Evolutionary conservation across 2,329 filamentous ascomycete genomes (phyloP).

Genomic region (Pestalotiopsis sp.): DNA sequence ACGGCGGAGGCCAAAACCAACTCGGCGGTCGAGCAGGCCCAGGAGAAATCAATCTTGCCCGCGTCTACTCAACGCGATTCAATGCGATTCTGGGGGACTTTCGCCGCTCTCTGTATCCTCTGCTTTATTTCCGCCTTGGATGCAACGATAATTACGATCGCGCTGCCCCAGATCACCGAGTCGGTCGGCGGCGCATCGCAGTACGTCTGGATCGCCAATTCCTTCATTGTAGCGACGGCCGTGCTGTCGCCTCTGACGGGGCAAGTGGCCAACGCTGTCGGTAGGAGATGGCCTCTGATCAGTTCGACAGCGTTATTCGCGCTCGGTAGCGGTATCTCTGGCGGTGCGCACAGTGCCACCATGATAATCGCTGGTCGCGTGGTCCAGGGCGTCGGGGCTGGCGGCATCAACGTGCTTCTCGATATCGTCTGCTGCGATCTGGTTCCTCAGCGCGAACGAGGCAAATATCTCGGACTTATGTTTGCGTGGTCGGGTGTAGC

Average conservation of each 20-base stretch:
- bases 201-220: slow-evolving; percentile 12
- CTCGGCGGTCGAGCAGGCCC: not conserved
- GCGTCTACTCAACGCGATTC: not conserved
- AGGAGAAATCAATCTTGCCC: not conserved
- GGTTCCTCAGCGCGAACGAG: slow-evolving; percentile 46
- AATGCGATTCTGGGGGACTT: not conserved
- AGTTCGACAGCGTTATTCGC: not conserved
- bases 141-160: not conserved
- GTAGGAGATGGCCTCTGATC: not conserved
- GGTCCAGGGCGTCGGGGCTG: slow-evolving; percentile 44
- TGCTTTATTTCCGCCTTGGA: slow-evolving; percentile 1
- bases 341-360: not conserved
- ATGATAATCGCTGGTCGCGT: slow-evolving; percentile 42
- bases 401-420: slow-evolving; percentile 36
- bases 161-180: slow-evolving; percentile 6
- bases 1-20: not conserved
- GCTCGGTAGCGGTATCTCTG: slow-evolving; percentile 3
- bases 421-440: slow-evolving; percentile 52
- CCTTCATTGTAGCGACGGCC: not conserved
- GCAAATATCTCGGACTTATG: slow-evolving; percentile 38
- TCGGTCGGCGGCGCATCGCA: slow-evolving; percentile 3
- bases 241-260: not conserved
- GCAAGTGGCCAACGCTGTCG: not conserved
- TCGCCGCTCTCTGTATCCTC: not conserved
- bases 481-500: slow-evolving; percentile 32